A percentile compares a stretch with the other conserved stretches of the same genome.
These are phyloP conservation scores for Miamiensis avidus DNA, from an alignment of 169 alveolate genomes.

Conservation along the genomic window DNA sequence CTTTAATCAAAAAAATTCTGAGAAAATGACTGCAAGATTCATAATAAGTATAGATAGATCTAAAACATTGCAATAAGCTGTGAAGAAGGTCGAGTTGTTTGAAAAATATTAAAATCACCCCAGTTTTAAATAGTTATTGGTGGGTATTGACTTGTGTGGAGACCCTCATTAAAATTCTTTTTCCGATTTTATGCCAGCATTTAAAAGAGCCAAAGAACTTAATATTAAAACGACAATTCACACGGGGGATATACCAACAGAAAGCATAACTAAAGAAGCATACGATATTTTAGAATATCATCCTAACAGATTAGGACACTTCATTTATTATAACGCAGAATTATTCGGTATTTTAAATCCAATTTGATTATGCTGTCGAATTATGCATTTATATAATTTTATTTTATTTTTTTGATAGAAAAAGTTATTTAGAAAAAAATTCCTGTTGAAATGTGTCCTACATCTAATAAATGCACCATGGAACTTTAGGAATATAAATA, in stretches of 20 bases:
- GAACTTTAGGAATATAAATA: slow-evolving; percentile 2
- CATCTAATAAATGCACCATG: slow-evolving; percentile 53
- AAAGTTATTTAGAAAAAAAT: slow-evolving; percentile 35
- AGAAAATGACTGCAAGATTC: slow-evolving; percentile 54
- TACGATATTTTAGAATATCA: slow-evolving; percentile 58
- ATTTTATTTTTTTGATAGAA: neutral
- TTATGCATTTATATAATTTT: no score
- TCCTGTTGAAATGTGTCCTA: slow-evolving; percentile 74
- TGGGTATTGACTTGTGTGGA: slow-evolving; percentile 83
- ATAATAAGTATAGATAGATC: slow-evolving; percentile 66
- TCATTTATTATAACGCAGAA: slow-evolving; percentile 43
- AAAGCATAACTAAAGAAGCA: slow-evolving; percentile 51
- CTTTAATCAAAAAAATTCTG: slow-evolving; percentile 31
- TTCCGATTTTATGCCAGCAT: slow-evolving; percentile 26
- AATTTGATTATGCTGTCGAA: no score
- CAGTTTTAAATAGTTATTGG: no score
- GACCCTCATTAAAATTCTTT: slow-evolving; percentile 62
- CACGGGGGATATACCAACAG: slow-evolving; percentile 56
- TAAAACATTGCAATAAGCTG: slow-evolving; percentile 51
- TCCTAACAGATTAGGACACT: slow-evolving; percentile 83
- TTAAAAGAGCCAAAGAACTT: slow-evolving; percentile 52
- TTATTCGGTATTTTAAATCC: no score
- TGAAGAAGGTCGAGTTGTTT: slow-evolving; percentile 53
- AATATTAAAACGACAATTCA: slow-evolving; percentile 68
- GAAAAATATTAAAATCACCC: slow-evolving; percentile 40